phyloP scores from a whole-genome alignment of 1,284 basidiomycete species.

The Blastosporella zonata region DNA sequence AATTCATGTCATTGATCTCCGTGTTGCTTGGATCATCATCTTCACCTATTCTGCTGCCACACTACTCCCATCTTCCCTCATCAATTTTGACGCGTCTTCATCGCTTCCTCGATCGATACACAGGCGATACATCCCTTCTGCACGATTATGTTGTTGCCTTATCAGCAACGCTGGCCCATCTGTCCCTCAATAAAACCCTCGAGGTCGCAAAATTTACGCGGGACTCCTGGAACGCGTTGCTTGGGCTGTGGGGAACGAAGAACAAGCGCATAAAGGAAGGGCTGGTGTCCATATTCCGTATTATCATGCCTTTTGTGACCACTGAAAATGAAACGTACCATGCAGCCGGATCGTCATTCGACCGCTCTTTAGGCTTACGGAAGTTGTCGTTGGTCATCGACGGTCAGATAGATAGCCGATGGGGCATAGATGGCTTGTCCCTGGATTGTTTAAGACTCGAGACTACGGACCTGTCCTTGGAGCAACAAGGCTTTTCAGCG shows the following conservation, averaged over 20 bases:
- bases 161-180: constrained; percentile 64
- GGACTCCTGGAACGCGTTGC: constrained; percentile 60
- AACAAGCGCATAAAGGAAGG: constrained; percentile 66
- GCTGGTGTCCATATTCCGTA: constrained; percentile 65
- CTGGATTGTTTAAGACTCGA: constrained; percentile 65
- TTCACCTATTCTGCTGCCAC: constrained; percentile 49
- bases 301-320: constrained; percentile 71
- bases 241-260: constrained; percentile 75
- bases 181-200: constrained; percentile 68
- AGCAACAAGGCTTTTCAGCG: constrained; percentile 27
- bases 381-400: constrained; percentile 54
- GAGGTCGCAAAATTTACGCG: constrained; percentile 59
- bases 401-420: constrained; percentile 61
- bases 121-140: constrained; percentile 71
- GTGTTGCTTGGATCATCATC: constrained; percentile 61
- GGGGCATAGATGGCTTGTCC: constrained; percentile 60
- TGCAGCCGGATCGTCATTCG: constrained; percentile 20
- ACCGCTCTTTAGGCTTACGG: constrained; percentile 44
- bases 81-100: constrained; percentile 63
- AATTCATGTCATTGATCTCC: constrained; percentile 66
- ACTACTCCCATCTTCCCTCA: constrained; percentile 38
- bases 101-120: constrained; percentile 64
- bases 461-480: constrained; percentile 21
- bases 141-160: constrained; percentile 69
- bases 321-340: constrained; percentile 25